Conservation (phyloP, 805 yeast species). For the Candida odintsovae region DNA sequence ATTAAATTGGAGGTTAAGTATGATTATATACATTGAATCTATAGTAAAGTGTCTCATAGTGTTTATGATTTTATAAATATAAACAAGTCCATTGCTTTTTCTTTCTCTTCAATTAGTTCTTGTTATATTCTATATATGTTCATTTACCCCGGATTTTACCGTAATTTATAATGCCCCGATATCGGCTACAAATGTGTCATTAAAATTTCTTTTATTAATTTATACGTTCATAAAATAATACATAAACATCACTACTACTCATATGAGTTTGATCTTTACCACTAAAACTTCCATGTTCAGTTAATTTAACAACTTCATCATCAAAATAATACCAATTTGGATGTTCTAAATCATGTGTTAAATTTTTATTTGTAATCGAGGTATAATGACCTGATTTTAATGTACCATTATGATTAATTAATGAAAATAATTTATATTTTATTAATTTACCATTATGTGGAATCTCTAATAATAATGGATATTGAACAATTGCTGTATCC, state of each 20-base stretch:
- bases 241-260: constrained; percentile 59
- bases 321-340: constrained; percentile 73
- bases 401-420: constrained; percentile 68
- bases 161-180: no score
- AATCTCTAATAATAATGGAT: constrained; percentile 50
- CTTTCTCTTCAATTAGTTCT: no score
- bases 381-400: constrained; percentile 76
- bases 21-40: no score
- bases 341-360: constrained; percentile 28
- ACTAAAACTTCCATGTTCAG: constrained; percentile 41
- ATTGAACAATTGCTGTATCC: constrained; percentile 43
- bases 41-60: no score
- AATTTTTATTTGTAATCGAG: constrained; percentile 48
- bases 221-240: constrained; percentile 53
- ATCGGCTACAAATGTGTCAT: no score
- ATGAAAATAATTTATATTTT: constrained; percentile 51
- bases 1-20: no score
- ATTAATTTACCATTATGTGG: constrained; percentile 30
- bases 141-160: neutral
- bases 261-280: constrained; percentile 29
- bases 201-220: no score
- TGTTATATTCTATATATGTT: no score
- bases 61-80: no score
- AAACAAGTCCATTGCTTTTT: no score
- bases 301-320: constrained; percentile 53